Evolutionary conservation across 768 basidiomycete genomes (phyloP), one percentile per base, ranked within the genome.

Genomic region (Hygrophoropsis aurantiaca): DNA sequence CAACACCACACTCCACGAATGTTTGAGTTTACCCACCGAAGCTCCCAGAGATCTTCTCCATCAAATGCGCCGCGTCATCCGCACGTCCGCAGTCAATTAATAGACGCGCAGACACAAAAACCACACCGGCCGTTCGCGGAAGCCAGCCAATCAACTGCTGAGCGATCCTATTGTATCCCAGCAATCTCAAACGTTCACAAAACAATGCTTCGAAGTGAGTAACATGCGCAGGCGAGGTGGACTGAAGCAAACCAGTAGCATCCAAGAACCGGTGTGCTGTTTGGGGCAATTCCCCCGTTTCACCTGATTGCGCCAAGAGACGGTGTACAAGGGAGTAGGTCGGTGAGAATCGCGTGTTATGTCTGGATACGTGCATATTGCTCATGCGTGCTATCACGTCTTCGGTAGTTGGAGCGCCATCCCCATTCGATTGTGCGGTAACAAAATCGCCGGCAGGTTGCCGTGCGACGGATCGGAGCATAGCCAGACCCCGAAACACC

Each of bases 401-500:
- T 52, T 90, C 87, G 26, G 85, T 82, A 24, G 75, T 68, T 15
- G 58, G 64, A 25, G 62, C 66, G 20, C 57, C 58, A 46, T 66
- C 61, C 40, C 62, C 71, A 35, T 57, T 57, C 16, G 49, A 27
- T 9, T 49, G 47, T n/a, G n/a, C n/a, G 27, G 13, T 6, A 16
- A 38, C 16, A 11, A 52, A 46, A 33, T 74, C 69, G 2, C 65
- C 71, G n/a, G 76, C 77, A 42, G 85, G 81, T 57, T 85, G 86
- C 40, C 73, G 72, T 13, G 75, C 68, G 39, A 83, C 70, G 47
- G 75, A 78, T 21, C 81, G 84, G 16, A 90, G 70, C 73, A 88
- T 85, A 19, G 85, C 81, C 19, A 87, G 68, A 11, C 86, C 87
- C n/a, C 88, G 78, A 55, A 86, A 90, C 21, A 90, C 81, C 7